Conservation (phyloP, 2,329 filamentous ascomycete species). For the Hortaea werneckii region DNA sequence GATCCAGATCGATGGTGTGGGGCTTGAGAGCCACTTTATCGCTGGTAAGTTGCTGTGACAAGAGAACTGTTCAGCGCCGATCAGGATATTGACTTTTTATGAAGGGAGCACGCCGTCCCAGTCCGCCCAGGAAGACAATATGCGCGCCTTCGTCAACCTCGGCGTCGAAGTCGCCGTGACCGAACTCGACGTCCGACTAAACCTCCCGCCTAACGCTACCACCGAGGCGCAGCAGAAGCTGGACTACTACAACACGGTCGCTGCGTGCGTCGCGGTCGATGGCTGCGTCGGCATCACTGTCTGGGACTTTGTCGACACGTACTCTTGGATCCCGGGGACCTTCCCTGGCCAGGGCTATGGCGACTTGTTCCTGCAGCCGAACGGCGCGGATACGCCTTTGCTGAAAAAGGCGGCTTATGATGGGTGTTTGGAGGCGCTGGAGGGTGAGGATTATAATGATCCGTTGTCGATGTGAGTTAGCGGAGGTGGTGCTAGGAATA, state of each 20-base stretch:
- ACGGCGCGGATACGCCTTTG: slow-evolving; percentile 10
- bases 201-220: slow-evolving; percentile 35
- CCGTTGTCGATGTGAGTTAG: neutral
- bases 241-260: slow-evolving; percentile 34
- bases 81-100: neutral
- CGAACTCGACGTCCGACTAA: slow-evolving; percentile 48
- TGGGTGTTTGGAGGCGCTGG: slow-evolving; percentile 7
- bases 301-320: slow-evolving; percentile 34
- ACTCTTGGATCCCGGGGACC: slow-evolving; percentile 30
- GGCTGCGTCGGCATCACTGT: slow-evolving; percentile 30
- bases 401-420: slow-evolving; percentile 28
- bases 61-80: too few species aligned
- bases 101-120: slow-evolving; percentile 37
- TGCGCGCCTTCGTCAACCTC: slow-evolving; percentile 42
- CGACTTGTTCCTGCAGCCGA: slow-evolving; percentile 17
- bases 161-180: slow-evolving; percentile 51
- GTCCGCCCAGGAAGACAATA: slow-evolving; percentile 35
- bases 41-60: slow-evolving; percentile 26
- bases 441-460: neutral
- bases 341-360: slow-evolving; percentile 30
- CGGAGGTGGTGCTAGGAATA: too few species aligned
- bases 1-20: slow-evolving; percentile 49
- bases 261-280: slow-evolving; percentile 27
- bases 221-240: slow-evolving; percentile 37
- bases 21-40: slow-evolving; percentile 52